These are phyloP conservation scores for Phytomonas francai DNA, from an alignment of 208 protist genomes.

Conservation along the genomic window DNA sequence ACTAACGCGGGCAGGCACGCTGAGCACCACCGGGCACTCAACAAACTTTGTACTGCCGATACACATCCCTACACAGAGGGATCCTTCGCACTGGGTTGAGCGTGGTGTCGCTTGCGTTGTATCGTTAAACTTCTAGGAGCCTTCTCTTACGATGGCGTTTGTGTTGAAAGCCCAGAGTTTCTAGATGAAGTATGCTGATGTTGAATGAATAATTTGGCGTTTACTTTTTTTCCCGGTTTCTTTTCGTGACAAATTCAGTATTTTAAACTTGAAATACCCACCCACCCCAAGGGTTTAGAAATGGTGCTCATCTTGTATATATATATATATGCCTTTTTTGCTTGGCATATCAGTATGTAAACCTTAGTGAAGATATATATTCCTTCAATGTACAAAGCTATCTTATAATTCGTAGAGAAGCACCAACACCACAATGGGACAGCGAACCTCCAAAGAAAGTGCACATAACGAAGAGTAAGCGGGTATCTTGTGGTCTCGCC, in stretches of 20 bases:
- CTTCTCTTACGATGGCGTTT: neutral
- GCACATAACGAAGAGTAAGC: neutral
- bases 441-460: neutral
- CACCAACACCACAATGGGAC: too few species aligned
- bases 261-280: constrained; percentile 1
- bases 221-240: constrained; percentile 9
- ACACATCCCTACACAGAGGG: constrained; percentile 85
- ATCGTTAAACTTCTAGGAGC: constrained; percentile 73
- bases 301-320: constrained; percentile 2
- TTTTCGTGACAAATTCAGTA: neutral
- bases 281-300: neutral
- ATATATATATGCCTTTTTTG: neutral
- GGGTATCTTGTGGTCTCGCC: neutral
- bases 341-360: neutral
- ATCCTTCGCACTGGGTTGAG: constrained; percentile 92
- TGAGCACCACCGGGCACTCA: constrained; percentile 97
- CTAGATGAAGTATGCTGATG: constrained; percentile 1
- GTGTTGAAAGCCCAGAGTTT: neutral
- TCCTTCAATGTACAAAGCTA: neutral
- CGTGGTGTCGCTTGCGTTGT: constrained; percentile 88
- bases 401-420: neutral
- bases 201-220: constrained; percentile 9
- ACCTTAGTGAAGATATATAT: neutral
- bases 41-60: constrained; percentile 97
- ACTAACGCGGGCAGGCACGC: constrained; percentile 88